These are phyloP conservation scores for Agaricus subrufescens DNA, from an alignment of 768 basidiomycete genomes.

Conservation along the genomic window DNA sequence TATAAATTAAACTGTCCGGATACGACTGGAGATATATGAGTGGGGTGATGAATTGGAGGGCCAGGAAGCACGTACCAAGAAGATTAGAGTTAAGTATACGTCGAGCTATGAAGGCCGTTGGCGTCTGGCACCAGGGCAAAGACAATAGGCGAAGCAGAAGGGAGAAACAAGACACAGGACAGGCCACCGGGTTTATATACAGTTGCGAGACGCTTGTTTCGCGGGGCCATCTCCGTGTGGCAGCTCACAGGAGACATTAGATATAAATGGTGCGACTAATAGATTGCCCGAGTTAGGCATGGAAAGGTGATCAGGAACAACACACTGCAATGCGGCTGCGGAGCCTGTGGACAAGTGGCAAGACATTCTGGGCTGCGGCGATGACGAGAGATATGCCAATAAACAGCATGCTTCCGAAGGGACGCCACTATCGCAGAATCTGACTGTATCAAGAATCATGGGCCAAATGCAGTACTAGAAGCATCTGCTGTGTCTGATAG, in stretches of 20 bases:
- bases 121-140: not conserved
- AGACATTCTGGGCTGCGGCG: slow-evolving; percentile 15
- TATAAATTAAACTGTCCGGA: not conserved
- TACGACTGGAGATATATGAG: not conserved
- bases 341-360: slow-evolving; percentile 1
- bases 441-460: not conserved
- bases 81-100: not conserved
- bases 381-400: slow-evolving; percentile 20
- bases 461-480: not conserved
- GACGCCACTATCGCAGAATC: not conserved
- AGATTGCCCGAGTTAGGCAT: not conserved
- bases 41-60: not conserved
- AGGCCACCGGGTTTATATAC: slow-evolving; percentile 12
- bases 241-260: slow-evolving; percentile 13
- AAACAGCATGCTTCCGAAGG: slow-evolving; percentile 9
- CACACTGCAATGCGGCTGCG: slow-evolving; percentile 4
- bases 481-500: not conserved
- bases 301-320: slow-evolving; percentile 7
- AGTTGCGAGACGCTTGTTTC: slow-evolving; percentile 12
- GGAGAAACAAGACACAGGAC: not conserved
- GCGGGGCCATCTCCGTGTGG: slow-evolving; percentile 11
- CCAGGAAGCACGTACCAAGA: not conserved
- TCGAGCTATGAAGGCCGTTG: not conserved
- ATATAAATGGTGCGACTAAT: slow-evolving; percentile 1
- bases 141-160: not conserved